These are phyloP conservation scores for Penicillium sp. DNA, from an alignment of 2,329 filamentous ascomycete species.

Conservation along the genomic window DNA sequence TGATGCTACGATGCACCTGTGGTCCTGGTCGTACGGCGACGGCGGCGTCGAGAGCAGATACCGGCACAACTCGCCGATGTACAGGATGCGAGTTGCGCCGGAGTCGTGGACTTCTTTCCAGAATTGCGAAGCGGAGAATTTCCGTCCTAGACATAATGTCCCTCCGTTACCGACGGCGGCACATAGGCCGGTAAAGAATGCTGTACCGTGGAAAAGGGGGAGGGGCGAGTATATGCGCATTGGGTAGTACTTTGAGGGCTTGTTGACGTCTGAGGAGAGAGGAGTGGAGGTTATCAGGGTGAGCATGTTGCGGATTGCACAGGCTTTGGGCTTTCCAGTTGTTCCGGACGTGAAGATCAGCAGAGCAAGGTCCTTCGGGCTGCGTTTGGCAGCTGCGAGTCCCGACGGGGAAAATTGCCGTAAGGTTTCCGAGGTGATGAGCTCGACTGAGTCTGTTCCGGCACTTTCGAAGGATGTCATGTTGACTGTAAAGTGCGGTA, in stretches of 20 bases:
- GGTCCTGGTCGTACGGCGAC: slow-evolving; percentile 45
- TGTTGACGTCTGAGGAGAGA: slow-evolving; percentile 33
- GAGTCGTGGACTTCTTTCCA: slow-evolving; percentile 47
- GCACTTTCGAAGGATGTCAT: slow-evolving; percentile 37
- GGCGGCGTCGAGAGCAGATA: slow-evolving; percentile 47
- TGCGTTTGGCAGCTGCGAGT: slow-evolving; percentile 33
- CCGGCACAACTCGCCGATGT: slow-evolving; percentile 50
- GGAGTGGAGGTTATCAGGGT: slow-evolving; percentile 39
- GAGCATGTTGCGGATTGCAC: slow-evolving; percentile 41
- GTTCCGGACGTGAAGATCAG: slow-evolving; percentile 25
- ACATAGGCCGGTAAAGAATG: slow-evolving; percentile 45
- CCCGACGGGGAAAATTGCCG: slow-evolving; percentile 26
- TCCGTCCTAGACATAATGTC: slow-evolving; percentile 45
- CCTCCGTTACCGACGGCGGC: slow-evolving; percentile 41
- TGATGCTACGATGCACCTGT: slow-evolving; percentile 44
- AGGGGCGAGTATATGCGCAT: slow-evolving; percentile 48
- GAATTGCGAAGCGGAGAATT: slow-evolving; percentile 47
- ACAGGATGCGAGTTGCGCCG: slow-evolving; percentile 44
- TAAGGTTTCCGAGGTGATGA: slow-evolving; percentile 26
- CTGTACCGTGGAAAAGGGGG: slow-evolving; percentile 50
- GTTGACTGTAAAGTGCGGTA: slow-evolving; percentile 40
- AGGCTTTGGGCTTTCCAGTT: slow-evolving; percentile 48
- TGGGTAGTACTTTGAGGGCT: slow-evolving; percentile 43
- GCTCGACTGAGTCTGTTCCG: slow-evolving; percentile 23
- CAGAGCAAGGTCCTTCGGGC: slow-evolving; percentile 34